Base-by-base conservation (phyloP, 805 yeast species). In the Jamesozyma spencerorum region DNA sequence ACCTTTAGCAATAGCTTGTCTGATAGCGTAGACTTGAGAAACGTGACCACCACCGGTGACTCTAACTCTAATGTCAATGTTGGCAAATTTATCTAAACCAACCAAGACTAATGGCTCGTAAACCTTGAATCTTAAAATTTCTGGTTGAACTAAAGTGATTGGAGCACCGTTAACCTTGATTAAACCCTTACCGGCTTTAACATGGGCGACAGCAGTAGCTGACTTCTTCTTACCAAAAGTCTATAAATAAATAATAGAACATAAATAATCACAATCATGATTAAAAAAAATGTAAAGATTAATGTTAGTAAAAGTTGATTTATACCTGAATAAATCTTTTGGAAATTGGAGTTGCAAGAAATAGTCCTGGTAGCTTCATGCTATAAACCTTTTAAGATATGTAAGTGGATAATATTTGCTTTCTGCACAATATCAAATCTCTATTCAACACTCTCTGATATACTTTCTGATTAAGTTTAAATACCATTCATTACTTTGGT, bases 1-100 rank as follows among this genome's bases (percentile, higher is more conserved):
- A 73, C 98, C 98, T 80, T 92, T 92, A 66, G 98, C 97, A 71
- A 92, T 85, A 57, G 98, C 98, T 72, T 92, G 98, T 81, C 98
- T 90, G 75, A 92, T 92, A 62, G 98, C 98, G 79, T 92, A 92
- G 59, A 92, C 94, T 80, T 92, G 98, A 55, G 97, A 90, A 60
- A 90, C 97, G 83, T 92, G 98, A 78, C 98, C 98, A 87, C 98
- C 98, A 75, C 98, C 98, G 69, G 95, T 80, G 68, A 92, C 97
- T 74, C 92, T 82, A 69, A 92, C 94, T 79, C 97, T 90, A 77
- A 92, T 86, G 76, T 92, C 98, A 65, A 92, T 82, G 79, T 81
- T 81, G 72, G 94, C 90, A 77, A 87, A 92, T 77, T 92, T 92
- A 81, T 92, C 97, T 68, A 92, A 80, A 67, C 98, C 98, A 67